Conservation (phyloP, 192 early-diverging fungal genomes). For the Funneliformis mosseae region DNA sequence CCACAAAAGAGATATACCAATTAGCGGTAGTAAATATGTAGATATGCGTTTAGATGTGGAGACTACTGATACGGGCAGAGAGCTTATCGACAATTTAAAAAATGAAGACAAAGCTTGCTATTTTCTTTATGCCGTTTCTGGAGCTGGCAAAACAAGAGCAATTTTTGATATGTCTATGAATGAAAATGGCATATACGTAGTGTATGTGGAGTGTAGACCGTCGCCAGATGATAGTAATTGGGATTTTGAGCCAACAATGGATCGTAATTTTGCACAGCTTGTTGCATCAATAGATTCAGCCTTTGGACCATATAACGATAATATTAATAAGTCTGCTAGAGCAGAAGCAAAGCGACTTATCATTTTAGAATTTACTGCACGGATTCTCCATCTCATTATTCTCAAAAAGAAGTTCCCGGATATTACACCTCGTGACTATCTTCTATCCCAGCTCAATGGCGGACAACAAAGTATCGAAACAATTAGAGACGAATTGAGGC, state of each 20-base stretch:
- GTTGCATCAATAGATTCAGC: neutral
- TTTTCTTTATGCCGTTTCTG: slow-evolving; percentile 17
- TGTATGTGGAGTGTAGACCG: slow-evolving; percentile 21
- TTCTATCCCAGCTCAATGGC: neutral
- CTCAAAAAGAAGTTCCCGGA: neutral
- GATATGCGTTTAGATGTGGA: too few relatives aligned
- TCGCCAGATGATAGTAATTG: too few relatives aligned
- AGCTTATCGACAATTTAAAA: too few relatives aligned
- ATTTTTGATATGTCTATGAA: slow-evolving; percentile 27
- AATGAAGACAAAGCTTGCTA: neutral
- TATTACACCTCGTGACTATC: neutral
- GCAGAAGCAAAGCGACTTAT: neutral
- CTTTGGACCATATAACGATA: neutral
- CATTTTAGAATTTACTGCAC: neutral
- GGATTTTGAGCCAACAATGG: neutral
- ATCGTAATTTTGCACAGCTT: slow-evolving; percentile 18
- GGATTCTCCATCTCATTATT: neutral
- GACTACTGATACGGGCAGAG: too few relatives aligned
- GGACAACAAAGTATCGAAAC: neutral
- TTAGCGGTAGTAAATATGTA: too few relatives aligned
- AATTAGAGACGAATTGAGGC: neutral
- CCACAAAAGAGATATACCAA: too few relatives aligned
- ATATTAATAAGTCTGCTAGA: slow-evolving; percentile 1
- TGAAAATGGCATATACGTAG: neutral
- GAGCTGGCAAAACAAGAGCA: slow-evolving; percentile 28